phyloP scores from a whole-genome alignment of 148 eudicot species.

The Nepenthes gracilis region DNA sequence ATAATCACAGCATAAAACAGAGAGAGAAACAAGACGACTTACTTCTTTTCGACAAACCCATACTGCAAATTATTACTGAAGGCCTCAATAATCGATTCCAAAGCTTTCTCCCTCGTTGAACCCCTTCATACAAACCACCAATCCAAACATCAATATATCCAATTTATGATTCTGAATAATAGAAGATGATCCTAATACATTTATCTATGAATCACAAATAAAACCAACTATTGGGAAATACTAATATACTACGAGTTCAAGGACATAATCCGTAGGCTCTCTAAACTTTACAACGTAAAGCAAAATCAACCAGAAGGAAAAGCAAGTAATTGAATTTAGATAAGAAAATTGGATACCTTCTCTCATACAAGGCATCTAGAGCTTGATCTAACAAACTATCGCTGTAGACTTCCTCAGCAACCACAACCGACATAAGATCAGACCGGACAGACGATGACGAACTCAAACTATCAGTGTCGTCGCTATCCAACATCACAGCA shows the following conservation, averaged over 20 bases:
- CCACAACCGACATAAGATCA: conserved; percentile 32
- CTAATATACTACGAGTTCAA: too few species aligned
- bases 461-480: conserved; percentile 68
- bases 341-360: conserved; percentile 31
- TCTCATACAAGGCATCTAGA: conserved; percentile 72
- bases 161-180: too few species aligned
- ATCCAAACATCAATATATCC: too few species aligned
- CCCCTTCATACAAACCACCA: conserved; percentile 24
- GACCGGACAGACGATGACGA: conserved; percentile 61
- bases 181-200: too few species aligned
- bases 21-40: conserved; percentile 8
- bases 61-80: conserved; percentile 56
- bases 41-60: conserved; percentile 85
- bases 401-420: conserved; percentile 47
- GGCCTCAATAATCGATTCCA: conserved; percentile 59
- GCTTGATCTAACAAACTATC: conserved; percentile 62
- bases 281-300: too few species aligned
- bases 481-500: conserved; percentile 62
- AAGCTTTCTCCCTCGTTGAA: conserved; percentile 66
- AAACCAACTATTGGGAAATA: too few species aligned
- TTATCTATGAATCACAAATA: too few species aligned
- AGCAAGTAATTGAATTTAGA: too few species aligned
- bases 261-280: too few species aligned
- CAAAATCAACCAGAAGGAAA: too few species aligned
- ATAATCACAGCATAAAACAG: too few species aligned